Evolutionary conservation across 164 flowering plant genomes (phyloP), one percentile per base, ranked within the genome.

Genomic region (Liriodendron chinense): DNA sequence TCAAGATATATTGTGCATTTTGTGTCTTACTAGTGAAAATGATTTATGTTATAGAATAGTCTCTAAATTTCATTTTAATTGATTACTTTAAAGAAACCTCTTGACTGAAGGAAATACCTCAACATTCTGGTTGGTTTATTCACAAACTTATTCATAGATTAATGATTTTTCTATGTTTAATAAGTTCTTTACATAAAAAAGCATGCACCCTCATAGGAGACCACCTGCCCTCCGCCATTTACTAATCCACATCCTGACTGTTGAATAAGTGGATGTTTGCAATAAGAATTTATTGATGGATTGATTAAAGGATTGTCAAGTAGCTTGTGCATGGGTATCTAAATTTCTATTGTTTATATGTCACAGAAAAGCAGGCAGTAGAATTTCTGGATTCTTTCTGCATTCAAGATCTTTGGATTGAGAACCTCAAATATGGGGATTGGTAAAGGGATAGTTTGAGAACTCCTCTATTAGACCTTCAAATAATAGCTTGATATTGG

Each of bases 121-220:
- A 71, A 91, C 83, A 80, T 89, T 82, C 76, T 93, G 99, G 99
- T 88, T 96, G 97, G 98, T 93, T 81, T 72, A 90, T 91, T 14
- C 56, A 7, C 57, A 68, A 22, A 76, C 75, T 80, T 68, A 43
- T 73, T 69, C 22, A 7, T 50, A 1, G 8, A 57, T 12, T 22
- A 74, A 72, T 26, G n/a, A n/a, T n/a, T n/a, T n/a, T n/a, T n/a
- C 65, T 9, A 26, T 22, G 24, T 71, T 74, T 59, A 20, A 28
- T 68, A 21, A 25, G 28, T 53, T 47, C 63, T 26, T 24, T 3
- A 9, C 9, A 2, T 56, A 6, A 13, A 63, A n/a, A 62, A 22
- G 1, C 23, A 21, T n/a, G 6, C 23, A 8, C 8, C 25, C n/a
- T 18, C 9, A 62, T 53, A 48, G 7, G 7, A 48, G 7, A 48